Base-by-base conservation (phyloP, 2,329 filamentous ascomycete species). In the Juglanconis sp. region DNA sequence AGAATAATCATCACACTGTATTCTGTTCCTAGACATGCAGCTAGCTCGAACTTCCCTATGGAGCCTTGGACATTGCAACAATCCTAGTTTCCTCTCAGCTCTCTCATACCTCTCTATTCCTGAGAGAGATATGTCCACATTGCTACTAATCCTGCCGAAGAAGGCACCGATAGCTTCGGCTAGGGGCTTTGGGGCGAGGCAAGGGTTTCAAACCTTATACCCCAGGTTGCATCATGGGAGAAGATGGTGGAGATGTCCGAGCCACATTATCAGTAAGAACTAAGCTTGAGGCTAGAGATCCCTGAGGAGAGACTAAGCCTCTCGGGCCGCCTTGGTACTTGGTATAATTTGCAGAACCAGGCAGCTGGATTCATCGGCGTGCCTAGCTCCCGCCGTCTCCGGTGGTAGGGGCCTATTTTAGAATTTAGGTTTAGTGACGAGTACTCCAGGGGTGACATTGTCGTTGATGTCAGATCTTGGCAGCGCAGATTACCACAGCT, bases 181-280 rank as follows among this genome's bases (percentile, higher is more conserved):
- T 24, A 24, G 24, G 47, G 10, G 36, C 8, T 3, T 30, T 10
- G 15, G 36, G 2, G 36, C 36, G 36, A 40, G 36, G 36, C 36
- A 13, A 13, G 13, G n/a, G 53, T 30, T 40, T 48, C 32, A 17
- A 56, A 30, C 3, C 53, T 30, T 30, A n/a, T 15, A 15, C 13
- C 9, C 32, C 10, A 31, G 44, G 34, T 53, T 44, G 38, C 53
- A 62, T 60, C 49, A 62, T 62, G 8, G 50, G 4, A 4, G 49
- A 36, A 40, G 2, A 2, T 56, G 44, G 57, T 62, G 60, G 57
- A 62, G 60, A 60, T 60, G 57, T 60, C 60, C 57, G 60, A 36
- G 57, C 10, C 40, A n/a, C 42, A 36, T 30, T 24, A 40, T 30
- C 7, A n/a, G 44, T 42, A 35, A 60, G 53, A 53, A 11, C 40